Base-by-base conservation (phyloP, 495 filamentous ascomycete species). In the Penicillium egyptiacum region DNA sequence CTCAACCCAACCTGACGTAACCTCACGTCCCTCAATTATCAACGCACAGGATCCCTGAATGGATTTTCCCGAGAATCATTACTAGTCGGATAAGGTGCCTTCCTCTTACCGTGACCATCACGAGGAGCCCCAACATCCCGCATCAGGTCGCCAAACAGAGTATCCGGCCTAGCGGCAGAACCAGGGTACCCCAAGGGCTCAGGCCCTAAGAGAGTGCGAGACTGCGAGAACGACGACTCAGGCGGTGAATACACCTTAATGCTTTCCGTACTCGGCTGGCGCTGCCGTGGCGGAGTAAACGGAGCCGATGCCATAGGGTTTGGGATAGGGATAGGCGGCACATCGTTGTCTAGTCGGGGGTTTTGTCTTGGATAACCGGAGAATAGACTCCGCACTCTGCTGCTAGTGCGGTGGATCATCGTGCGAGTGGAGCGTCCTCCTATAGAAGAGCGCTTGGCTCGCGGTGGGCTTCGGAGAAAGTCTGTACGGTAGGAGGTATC, bases 201-300 rank as follows among this genome's bases (percentile, higher is more conserved):
- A 0, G 67, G 74, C 1, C 68, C 71, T 10, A 71, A 45, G 16
- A 68, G 65, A 16, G 57, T 61, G 0, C 65, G 63, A n/a, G 58
- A 66, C 53, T 69, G 61, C 19, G 62, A 51, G 41, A 77, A 70
- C 30, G 67, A 71, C 26, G 69, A 70, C 7, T 73, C 75, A 10
- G 82, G 82, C 52, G 89, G 87, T 5, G 86, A 83, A 69, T 87
- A 90, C 14, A 91, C 79, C 59, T 84, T 83, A 63, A 90, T 90
- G 69, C 82, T 86, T 67, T 87, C 83, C 31, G 72, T 81, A 61
- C 85, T 88, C 1, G 78, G 75, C 63, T 84, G 77, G 2, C 82
- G 74, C 41, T 76, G 66, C n/a, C 58, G 53, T 4, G 73, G 68
- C 0, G 73, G 69, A 23, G 75, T 70, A 37, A 71, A 43, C 1